A percentile compares a stretch with the other conserved stretches of the same genome.
Evolutionary conservation across 805 yeast species (phyloP).

Genomic region (Yueomyces sp.): DNA sequence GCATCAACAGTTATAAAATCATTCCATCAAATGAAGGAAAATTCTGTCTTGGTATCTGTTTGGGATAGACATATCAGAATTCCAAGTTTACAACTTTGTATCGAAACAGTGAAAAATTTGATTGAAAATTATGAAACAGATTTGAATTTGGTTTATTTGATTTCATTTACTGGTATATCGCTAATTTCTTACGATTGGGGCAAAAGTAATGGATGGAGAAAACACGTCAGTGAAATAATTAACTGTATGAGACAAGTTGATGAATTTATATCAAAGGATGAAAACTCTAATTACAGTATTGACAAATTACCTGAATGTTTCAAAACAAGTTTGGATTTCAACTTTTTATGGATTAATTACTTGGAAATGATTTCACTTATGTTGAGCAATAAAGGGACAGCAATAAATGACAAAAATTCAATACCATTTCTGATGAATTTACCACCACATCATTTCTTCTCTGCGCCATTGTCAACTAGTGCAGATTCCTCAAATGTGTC

Average conservation of each 20-base stretch:
- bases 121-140: not conserved
- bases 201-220: conserved; percentile 2
- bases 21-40: conserved; percentile 1
- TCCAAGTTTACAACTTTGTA: conserved; percentile 1
- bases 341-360: not conserved
- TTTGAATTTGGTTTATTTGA: not conserved
- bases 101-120: not conserved
- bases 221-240: conserved; percentile 1
- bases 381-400: not conserved
- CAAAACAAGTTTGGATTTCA: too few relatives aligned
- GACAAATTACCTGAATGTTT: not conserved
- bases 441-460: too few relatives aligned
- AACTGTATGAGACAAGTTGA: not conserved
- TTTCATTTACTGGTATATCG: not conserved
- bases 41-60: not conserved
- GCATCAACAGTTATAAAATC: conserved; percentile 4
- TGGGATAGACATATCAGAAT: conserved; percentile 6
- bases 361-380: not conserved
- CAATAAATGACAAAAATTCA: not conserved
- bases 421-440: not conserved
- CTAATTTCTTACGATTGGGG: not conserved
- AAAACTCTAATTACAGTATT: not conserved
- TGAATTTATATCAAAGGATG: not conserved
- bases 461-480: not conserved
- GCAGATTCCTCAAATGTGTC: not conserved